These are phyloP conservation scores for Spiraea crenata DNA, from an alignment of 331 rosid genomes.

Conservation along the genomic window DNA sequence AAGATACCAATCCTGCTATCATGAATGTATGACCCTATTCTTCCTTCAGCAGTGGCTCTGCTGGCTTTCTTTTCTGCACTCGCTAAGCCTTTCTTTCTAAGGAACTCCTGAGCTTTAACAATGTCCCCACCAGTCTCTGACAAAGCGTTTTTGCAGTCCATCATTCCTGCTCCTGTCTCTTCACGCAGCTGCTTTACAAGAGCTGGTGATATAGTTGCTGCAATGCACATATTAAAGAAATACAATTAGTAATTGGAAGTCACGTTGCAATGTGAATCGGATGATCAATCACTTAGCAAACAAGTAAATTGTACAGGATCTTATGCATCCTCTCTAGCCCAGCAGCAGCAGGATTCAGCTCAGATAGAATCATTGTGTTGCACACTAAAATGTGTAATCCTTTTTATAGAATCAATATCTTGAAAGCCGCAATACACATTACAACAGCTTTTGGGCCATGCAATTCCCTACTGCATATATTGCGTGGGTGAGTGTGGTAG, in stretches of 20 bases:
- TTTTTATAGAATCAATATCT: not conserved
- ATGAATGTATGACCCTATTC: constrained; percentile 84
- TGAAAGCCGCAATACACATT: not conserved
- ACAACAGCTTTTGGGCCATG: not conserved
- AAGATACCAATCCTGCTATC: constrained; percentile 83
- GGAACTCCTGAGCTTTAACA: constrained; percentile 75
- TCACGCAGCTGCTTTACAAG: constrained; percentile 92
- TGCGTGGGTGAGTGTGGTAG: not conserved
- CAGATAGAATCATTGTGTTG: not conserved
- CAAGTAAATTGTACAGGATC: too few species aligned
- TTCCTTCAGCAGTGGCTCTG: constrained; percentile 88
- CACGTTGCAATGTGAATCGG: not conserved
- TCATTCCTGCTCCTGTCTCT: constrained; percentile 98
- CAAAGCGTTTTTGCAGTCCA: constrained; percentile 93
- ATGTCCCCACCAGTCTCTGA: constrained; percentile 77
- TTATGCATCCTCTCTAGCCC: not conserved
- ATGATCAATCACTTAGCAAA: not conserved
- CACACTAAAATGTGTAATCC: not conserved
- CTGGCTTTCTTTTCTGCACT: constrained; percentile 92
- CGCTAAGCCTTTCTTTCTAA: constrained; percentile 80
- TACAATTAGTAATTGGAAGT: constrained; percentile 4
- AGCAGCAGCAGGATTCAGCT: not conserved
- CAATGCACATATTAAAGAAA: constrained; percentile 22
- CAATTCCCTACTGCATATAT: not conserved
- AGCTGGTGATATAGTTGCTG: constrained; percentile 79